Evolutionary conservation across 176 grass and related monocot genomes (phyloP).

Genomic region (Oryza brachyantha): DNA sequence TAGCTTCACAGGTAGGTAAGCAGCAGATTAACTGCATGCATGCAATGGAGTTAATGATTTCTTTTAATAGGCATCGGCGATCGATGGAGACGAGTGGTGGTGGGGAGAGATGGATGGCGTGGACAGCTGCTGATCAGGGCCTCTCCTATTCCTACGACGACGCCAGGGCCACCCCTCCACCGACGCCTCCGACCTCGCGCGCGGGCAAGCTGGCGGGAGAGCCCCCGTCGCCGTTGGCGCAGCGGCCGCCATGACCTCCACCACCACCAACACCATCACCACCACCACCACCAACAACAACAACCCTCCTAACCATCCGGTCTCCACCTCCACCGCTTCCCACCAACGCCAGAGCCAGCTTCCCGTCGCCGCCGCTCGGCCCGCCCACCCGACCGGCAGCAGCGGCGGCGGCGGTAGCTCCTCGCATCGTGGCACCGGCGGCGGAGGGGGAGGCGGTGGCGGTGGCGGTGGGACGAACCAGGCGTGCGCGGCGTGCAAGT

Average conservation of each 20-base stretch:
- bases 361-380: neutral
- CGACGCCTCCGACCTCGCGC: constrained; percentile 38
- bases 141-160: constrained; percentile 57
- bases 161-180: constrained; percentile 41
- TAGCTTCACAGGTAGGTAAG: no score
- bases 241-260: constrained; percentile 25
- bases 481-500: constrained; percentile 43
- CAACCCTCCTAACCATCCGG: no score
- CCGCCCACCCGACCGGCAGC: neutral
- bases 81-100: neutral
- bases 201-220: neutral
- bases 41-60: no score
- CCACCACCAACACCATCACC: neutral
- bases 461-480: constrained; percentile 17
- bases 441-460: neutral
- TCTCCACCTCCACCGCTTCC: constrained; percentile 11
- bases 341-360: neutral
- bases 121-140: constrained; percentile 24
- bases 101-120: constrained; percentile 23
- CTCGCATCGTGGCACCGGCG: neutral
- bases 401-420: neutral
- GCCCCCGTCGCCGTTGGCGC: constrained; percentile 28
- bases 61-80: neutral
- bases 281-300: neutral
- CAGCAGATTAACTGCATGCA: no score